Percentiles rank a stretch among this genome's conserved stretches.
Evolutionary conservation across 768 basidiomycete genomes (phyloP).

Genomic region (Fomitopsis pulvina): DNA sequence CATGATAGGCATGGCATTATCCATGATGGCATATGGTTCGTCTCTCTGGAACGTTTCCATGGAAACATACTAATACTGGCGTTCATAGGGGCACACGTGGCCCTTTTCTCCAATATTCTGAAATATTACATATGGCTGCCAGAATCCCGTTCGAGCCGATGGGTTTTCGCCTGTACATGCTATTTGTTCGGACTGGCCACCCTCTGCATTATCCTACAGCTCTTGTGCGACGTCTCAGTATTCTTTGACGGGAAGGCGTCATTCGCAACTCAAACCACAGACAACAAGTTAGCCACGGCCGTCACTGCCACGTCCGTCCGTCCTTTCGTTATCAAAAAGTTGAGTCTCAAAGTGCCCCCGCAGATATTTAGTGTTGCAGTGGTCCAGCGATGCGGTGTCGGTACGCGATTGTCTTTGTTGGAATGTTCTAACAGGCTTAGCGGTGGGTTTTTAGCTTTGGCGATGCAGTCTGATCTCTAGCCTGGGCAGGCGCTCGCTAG

Average conservation of each 20-base stretch:
- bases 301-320: slow-evolving; percentile 20
- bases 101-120: slow-evolving; percentile 9
- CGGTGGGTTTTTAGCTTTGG: neutral
- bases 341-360: neutral
- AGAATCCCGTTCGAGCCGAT: neutral
- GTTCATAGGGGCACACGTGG: slow-evolving; percentile 13
- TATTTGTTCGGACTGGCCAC: slow-evolving; percentile 17
- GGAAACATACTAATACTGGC: neutral
- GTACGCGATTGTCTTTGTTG: neutral
- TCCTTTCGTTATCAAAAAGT: neutral
- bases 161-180: slow-evolving; percentile 4
- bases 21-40: slow-evolving; percentile 21
- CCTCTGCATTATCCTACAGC: slow-evolving; percentile 15
- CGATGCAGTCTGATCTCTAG: neutral
- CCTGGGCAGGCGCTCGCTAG: neutral
- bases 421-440: neutral
- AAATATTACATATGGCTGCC: slow-evolving; percentile 1
- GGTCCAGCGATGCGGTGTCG: neutral
- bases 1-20: slow-evolving; percentile 20
- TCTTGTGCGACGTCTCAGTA: slow-evolving; percentile 15
- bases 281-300: slow-evolving; percentile 13
- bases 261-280: slow-evolving; percentile 16
- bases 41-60: neutral
- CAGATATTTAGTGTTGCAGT: neutral
- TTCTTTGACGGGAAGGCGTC: slow-evolving; percentile 20